Base-by-base conservation (phyloP, 1,139 yeast genomes). In the Blastobotrys proliferans region DNA sequence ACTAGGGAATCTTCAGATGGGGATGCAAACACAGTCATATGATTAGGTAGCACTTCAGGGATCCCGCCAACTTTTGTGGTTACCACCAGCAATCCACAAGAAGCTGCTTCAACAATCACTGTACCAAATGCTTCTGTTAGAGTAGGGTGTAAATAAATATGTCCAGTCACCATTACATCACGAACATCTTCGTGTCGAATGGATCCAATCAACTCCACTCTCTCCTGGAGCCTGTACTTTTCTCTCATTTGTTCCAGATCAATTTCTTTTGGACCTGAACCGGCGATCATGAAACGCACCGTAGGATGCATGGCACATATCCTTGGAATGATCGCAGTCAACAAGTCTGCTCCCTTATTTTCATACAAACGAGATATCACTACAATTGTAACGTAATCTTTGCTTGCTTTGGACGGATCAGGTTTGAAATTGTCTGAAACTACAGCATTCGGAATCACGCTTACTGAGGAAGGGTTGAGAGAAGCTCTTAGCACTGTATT, bases 101-200 rank as follows among this genome's bases (percentile, higher is more conserved):
- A 84, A 0, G 97, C 98, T 0, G 99, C 99, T 60, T 94, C 99
- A 0, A 94, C 96, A 18, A 94, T 69, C 0, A 88, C 98, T 0
- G 98, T 92, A 1, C 99, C 99, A 67, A 94, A 94, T 0, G 98
- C 98, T 61, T 94, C 99, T 0, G 98, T 94, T 27, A 94, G 69
- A 1, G 96, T 83, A 0, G 98, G 92, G 63, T 94, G 98, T 37
- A 94, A 65, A 61, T 90, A 94, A 11, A 94, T 92, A 57, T 94
- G 95, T 10, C 98, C 99, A 47, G 81, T 78, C 2, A 87, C 78
- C 96, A 94, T 87, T 11, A 92, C 87, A 56, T 90, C 86, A 38
- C 97, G 70, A 3, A 94, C 98, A 52, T 84, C 82, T 60, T 94
- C 98, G 60, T 94, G 99, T 34, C 84, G 77, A 0, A 94, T 83